Conservation (phyloP, 768 basidiomycete species). For the Auricularia sp. region DNA sequence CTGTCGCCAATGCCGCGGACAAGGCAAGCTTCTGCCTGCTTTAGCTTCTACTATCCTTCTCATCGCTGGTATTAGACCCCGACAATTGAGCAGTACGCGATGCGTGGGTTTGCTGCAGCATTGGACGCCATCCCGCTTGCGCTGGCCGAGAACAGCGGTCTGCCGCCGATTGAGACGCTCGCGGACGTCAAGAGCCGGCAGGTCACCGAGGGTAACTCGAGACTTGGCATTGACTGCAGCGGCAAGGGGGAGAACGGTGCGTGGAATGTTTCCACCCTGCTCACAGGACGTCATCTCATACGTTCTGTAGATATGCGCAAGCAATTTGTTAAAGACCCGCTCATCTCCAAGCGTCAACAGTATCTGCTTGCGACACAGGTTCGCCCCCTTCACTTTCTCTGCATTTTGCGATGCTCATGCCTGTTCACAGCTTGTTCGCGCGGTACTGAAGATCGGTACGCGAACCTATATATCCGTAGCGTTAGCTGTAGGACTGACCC, state of each 20-base stretch:
- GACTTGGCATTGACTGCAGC: constrained; percentile 88
- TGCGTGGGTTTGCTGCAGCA: constrained; percentile 97
- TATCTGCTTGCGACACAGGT: constrained; percentile 83
- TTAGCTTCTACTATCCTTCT: constrained; percentile 3
- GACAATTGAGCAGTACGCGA: constrained; percentile 97
- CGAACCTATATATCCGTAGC: constrained; percentile 4
- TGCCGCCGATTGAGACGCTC: constrained; percentile 95
- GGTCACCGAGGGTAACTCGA: constrained; percentile 72
- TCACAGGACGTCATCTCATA: background rate
- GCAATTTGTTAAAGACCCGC: constrained; percentile 93
- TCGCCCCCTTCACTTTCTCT: too few relatives aligned
- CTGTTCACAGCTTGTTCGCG: constrained; percentile 55
- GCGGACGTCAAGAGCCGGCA: constrained; percentile 92
- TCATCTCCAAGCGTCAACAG: constrained; percentile 96
- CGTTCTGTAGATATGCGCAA: constrained; percentile 78
- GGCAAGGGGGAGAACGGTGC: constrained; percentile 78
- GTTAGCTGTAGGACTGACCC: background rate
- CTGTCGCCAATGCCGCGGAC: constrained; percentile 90
- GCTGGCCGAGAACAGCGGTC: constrained; percentile 93
- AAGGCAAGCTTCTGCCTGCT: constrained; percentile 36
- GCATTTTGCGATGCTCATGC: constrained; percentile 2
- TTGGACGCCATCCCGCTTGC: constrained; percentile 93
- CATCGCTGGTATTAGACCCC: constrained; percentile 51
- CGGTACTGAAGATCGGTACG: constrained; percentile 80
- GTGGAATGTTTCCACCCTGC: constrained; percentile 15